Conservation (phyloP, 257 asterid species). For the Fraxinus quadrangulata region DNA sequence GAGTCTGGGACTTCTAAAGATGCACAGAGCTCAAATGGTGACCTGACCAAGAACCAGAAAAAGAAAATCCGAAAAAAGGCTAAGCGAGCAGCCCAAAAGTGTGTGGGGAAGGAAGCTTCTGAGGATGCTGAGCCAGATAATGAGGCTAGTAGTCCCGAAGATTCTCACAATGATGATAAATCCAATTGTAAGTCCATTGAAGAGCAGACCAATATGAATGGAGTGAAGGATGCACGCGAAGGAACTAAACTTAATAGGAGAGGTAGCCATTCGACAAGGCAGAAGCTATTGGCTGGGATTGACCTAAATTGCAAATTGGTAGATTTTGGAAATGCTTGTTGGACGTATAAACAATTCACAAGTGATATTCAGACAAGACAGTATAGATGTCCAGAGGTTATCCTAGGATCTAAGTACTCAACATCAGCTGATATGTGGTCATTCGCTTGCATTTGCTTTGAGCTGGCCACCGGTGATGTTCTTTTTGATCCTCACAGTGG, state of each 20-base stretch:
- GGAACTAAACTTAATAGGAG: constrained; percentile 58
- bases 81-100: constrained; percentile 73
- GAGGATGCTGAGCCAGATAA: constrained; percentile 57
- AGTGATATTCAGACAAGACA: constrained; percentile 96
- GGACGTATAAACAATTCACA: constrained; percentile 92
- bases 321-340: constrained; percentile 97
- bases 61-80: constrained; percentile 76
- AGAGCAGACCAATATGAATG: constrained; percentile 37
- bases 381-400: constrained; percentile 94
- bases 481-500: constrained; percentile 96
- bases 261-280: constrained; percentile 67
- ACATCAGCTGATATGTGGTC: constrained; percentile 98
- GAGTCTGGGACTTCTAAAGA: constrained; percentile 62
- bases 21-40: constrained; percentile 53
- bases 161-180: constrained; percentile 49
- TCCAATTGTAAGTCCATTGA: constrained; percentile 39
- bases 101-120: constrained; percentile 52
- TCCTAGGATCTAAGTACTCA: constrained; percentile 87
- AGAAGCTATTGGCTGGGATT: constrained; percentile 73
- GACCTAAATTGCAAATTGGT: constrained; percentile 90
- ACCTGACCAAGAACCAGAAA: constrained; percentile 87
- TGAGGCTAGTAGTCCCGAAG: constrained; percentile 68
- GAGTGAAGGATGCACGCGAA: constrained; percentile 39
- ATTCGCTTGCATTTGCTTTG: constrained; percentile 96
- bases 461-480: constrained; percentile 94